A percentile compares a stretch with the other conserved stretches of the same genome.
These are phyloP conservation scores for Solanum chilense DNA, from an alignment of 257 asterid species.

Conservation along the genomic window DNA sequence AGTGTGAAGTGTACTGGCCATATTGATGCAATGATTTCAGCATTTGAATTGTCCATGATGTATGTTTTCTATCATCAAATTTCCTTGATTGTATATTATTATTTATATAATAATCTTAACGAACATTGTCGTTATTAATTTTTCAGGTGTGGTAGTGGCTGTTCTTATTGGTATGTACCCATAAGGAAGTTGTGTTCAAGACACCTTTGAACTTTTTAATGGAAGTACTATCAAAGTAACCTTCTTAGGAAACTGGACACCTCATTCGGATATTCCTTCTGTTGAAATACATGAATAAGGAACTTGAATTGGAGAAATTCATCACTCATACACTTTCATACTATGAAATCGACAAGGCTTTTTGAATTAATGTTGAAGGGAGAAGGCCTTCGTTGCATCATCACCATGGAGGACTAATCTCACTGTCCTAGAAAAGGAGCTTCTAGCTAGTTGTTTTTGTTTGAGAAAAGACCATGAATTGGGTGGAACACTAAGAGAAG, in stretches of 20 bases:
- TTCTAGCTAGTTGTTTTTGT: neutral
- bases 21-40: too few relatives aligned
- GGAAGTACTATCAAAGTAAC: conserved; percentile 72
- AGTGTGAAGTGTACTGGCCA: too few relatives aligned
- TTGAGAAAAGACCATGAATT: too few relatives aligned
- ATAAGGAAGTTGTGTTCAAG: conserved; percentile 23
- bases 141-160: conserved; percentile 59
- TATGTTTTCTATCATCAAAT: too few relatives aligned
- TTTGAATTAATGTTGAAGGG: too few relatives aligned
- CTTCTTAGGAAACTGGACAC: conserved; percentile 71
- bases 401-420: conserved; percentile 17
- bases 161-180: neutral
- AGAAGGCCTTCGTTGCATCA: conserved; percentile 29
- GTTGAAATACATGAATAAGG: conserved; percentile 67
- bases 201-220: conserved; percentile 53
- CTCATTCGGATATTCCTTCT: conserved; percentile 46
- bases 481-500: conserved; percentile 80
- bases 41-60: too few relatives aligned
- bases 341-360: conserved; percentile 55
- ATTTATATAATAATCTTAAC: too few relatives aligned
- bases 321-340: conserved; percentile 42
- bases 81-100: too few relatives aligned
- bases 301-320: conserved; percentile 65
- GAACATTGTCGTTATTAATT: too few relatives aligned
- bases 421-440: neutral